Base-by-base conservation (phyloP, 495 filamentous ascomycete species). In the Hyaloscypha hepaticicola region DNA sequence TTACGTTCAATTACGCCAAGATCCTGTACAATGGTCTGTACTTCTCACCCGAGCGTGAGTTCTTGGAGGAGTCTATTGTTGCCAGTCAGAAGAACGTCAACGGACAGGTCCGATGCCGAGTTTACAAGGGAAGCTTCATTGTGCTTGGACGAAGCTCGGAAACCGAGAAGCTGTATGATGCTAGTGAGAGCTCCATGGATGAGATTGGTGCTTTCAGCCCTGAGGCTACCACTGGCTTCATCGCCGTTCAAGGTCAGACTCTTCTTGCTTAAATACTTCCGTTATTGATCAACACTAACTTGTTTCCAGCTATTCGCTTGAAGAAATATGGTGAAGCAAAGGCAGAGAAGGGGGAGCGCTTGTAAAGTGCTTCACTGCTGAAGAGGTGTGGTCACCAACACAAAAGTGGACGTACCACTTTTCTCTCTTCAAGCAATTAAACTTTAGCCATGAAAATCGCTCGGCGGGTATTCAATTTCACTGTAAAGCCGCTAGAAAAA, bases 281-380 rank as follows among this genome's bases (percentile, higher is more conserved):
- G 38, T 16, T 45, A 16, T 19, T n/a, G n/a, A n/a, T 16, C 16
- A 45, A 14, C 19, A 11, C 38, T 45, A 19, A 45, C 38, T 45
- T 11, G 9, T 16, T 12, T 8, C 6, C 38, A 16, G 88, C 89
- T 53, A 96, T 96, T 76, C 85, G 93, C 61, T 82, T 96, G 59
- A 92, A 95, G 87, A 96, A 96, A 83, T 96, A 90, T 70, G 92
- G 91, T 56, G 79, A 80, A 69, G 79, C 79, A 71, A 91, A 90
- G 86, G 79, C 76, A 55, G 84, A 82, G 71, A 80, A 84, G 58
- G 89, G 88, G 63, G 78, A 71, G 61, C 45, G 64, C n/a, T 58
- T 69, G 58, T 69, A 61, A 33, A 65, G n/a, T 60, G 19, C 50
- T 45, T 16, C 38, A 16, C 34, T 24, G 31, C 31, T 51, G 38